Conservation (phyloP, 2,329 filamentous ascomycete genomes). For the Ophiostoma fasciatum region DNA sequence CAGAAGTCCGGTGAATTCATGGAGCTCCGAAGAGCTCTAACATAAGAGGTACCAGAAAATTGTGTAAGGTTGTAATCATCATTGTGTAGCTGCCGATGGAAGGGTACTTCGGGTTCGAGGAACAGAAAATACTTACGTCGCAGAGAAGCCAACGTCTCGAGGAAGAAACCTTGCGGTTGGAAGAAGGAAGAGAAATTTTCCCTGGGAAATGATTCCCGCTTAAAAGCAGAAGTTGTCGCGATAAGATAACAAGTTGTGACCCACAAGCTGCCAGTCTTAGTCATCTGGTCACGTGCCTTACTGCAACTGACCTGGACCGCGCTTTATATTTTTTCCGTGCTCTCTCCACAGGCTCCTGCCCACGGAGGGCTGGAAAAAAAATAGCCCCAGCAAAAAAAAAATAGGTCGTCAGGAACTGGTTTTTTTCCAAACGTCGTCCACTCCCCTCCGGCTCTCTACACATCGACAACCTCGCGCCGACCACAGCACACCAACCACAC, state of each 20-base stretch:
- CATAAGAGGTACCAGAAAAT: slow-evolving; percentile 98
- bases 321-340: slow-evolving; percentile 2
- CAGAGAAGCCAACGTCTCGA: too few species aligned
- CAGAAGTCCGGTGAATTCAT: slow-evolving; percentile 87
- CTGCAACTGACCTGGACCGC: too few species aligned
- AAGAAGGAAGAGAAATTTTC: not conserved
- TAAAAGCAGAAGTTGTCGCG: too few species aligned
- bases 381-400: slow-evolving; percentile 7
- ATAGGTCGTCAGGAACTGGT: slow-evolving; percentile 5
- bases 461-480: slow-evolving; percentile 14
- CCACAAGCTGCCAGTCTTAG: too few species aligned
- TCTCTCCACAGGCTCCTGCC: too few species aligned
- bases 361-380: not conserved
- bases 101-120: not conserved
- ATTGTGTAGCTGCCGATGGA: slow-evolving; percentile 22
- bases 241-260: too few species aligned
- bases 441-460: slow-evolving; percentile 8
- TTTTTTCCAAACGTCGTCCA: slow-evolving; percentile 11
- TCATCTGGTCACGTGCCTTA: too few species aligned
- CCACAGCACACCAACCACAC: slow-evolving; percentile 23
- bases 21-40: slow-evolving; percentile 50
- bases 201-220: too few species aligned
- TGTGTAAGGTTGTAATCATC: slow-evolving; percentile 56
- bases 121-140: slow-evolving; percentile 6
- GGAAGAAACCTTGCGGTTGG: not conserved